Evolutionary conservation across 1,139 yeast species (phyloP), one percentile per base, ranked within the genome.

Genomic region (Suhomyces anneliseae): DNA sequence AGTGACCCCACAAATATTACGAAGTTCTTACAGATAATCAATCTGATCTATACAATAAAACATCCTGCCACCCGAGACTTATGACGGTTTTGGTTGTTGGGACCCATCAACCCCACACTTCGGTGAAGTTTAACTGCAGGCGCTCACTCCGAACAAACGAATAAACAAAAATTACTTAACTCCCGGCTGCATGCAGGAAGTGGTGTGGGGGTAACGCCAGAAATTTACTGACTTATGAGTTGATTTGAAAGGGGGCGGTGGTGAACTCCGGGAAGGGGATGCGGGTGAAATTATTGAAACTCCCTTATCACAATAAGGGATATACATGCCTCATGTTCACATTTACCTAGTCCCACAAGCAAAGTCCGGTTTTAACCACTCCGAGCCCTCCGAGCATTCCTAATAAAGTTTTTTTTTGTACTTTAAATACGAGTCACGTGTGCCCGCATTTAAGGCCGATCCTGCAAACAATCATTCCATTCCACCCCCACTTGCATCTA

Each of bases 121-220:
- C 32, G 32, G 32, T 29, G 32, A 29, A 29, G 11, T 3, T 29
- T 29, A 9, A 11, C n/a, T 9, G 32, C 32, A 29, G 32, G 11
- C 24, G 24, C 32, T 11, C 32, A 29, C 32, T 29, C 32, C 32
- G 32, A 29, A 29, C 32, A 29, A 29, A 29, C 24, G 32, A 29
- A 9, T 29, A 11, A 29, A 29, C n/a, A 9, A 9, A 29, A 9
- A 11, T 29, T 11, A 36, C 43, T 41, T 41, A 41, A 36, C 43
- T 12, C 40, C 43, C 39, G 36, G 10, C n/a, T 37, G 11, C 24
- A 14, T 41, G 39, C 39, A 41, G 43, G 43, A 29, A 29, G n/a
- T 11, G 32, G 9, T 29, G 32, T 29, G 32, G 32, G 32, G 32
- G 32, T 9, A 11, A 29, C 4, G 4, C 7, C 4, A 29, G 7